These are phyloP conservation scores for Solanum etuberosum DNA, from an alignment of 257 asterid species.

Conservation along the genomic window DNA sequence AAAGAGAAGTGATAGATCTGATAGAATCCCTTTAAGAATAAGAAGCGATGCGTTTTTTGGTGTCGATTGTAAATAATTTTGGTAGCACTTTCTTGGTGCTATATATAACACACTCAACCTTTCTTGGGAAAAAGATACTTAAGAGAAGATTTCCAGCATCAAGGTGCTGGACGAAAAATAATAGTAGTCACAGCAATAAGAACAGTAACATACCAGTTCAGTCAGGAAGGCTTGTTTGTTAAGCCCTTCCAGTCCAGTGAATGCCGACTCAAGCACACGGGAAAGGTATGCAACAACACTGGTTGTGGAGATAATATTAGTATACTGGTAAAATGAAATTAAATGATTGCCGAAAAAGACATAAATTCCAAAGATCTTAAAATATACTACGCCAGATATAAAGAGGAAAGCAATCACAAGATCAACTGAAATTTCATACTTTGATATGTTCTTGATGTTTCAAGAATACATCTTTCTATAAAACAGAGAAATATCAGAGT, in stretches of 20 bases:
- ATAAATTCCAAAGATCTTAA: background rate
- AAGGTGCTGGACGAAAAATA: background rate
- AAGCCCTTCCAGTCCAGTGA: slow-evolving; percentile 94
- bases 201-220: slow-evolving; percentile 57
- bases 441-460: background rate
- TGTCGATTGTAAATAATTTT: background rate
- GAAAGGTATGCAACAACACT: slow-evolving; percentile 93
- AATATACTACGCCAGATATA: background rate
- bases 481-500: background rate
- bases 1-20: background rate
- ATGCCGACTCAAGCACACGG: slow-evolving; percentile 94
- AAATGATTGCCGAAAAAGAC: background rate
- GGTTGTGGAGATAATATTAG: slow-evolving; percentile 8
- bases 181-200: background rate
- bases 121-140: background rate
- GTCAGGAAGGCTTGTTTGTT: slow-evolving; percentile 92
- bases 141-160: background rate
- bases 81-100: background rate
- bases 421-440: background rate
- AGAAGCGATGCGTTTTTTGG: background rate
- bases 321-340: background rate
- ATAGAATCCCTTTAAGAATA: background rate
- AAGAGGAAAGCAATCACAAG: background rate
- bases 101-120: background rate
- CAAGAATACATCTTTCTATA: background rate